Evolutionary conservation across 2,329 filamentous ascomycete genomes (phyloP).

Genomic region (Nakataea oryzae): DNA sequence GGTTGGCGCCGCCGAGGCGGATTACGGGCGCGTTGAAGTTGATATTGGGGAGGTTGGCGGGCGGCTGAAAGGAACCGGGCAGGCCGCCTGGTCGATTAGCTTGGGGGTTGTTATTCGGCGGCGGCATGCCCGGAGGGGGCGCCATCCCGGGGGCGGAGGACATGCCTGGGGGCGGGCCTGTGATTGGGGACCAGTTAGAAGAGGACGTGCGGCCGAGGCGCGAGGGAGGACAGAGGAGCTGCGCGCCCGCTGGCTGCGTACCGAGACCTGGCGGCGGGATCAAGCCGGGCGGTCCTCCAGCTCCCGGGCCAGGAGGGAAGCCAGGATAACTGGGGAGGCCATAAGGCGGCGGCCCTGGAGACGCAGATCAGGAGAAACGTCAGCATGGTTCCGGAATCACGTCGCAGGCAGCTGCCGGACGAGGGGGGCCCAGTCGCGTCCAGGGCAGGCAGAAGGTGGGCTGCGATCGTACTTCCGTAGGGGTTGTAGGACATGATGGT

Average conservation of each 20-base stretch:
- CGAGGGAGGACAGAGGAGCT: background rate
- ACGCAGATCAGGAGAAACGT: background rate
- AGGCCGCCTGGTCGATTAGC: slow-evolving; percentile 72
- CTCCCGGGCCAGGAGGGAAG: slow-evolving; percentile 49
- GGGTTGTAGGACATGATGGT: slow-evolving; percentile 48
- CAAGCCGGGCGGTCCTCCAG: slow-evolving; percentile 49
- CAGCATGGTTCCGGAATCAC: background rate
- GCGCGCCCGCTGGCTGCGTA: slow-evolving; percentile 29
- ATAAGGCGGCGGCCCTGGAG: slow-evolving; percentile 51
- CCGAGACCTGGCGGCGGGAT: slow-evolving; percentile 74
- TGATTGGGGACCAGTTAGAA: slow-evolving; percentile 8
- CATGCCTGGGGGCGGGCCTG: slow-evolving; percentile 72
- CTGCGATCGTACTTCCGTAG: slow-evolving; percentile 39
- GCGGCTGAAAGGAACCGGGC: slow-evolving; percentile 76
- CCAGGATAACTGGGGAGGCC: slow-evolving; percentile 62
- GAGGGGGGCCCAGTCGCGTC: background rate
- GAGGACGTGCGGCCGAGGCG: slow-evolving; percentile 7
- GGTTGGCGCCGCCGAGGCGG: slow-evolving; percentile 69
- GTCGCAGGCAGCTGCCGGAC: too few species aligned
- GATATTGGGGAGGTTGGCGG: slow-evolving; percentile 89
- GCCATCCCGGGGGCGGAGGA: slow-evolving; percentile 70
- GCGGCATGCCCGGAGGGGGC: slow-evolving; percentile 67
- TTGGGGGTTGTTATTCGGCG: slow-evolving; percentile 46
- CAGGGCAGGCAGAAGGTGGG: background rate
- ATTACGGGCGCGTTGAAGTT: slow-evolving; percentile 98